Evolutionary conservation across 208 protist species (phyloP), one percentile per base, ranked within the genome.

Genomic region (Leishmania braziliensis): DNA sequence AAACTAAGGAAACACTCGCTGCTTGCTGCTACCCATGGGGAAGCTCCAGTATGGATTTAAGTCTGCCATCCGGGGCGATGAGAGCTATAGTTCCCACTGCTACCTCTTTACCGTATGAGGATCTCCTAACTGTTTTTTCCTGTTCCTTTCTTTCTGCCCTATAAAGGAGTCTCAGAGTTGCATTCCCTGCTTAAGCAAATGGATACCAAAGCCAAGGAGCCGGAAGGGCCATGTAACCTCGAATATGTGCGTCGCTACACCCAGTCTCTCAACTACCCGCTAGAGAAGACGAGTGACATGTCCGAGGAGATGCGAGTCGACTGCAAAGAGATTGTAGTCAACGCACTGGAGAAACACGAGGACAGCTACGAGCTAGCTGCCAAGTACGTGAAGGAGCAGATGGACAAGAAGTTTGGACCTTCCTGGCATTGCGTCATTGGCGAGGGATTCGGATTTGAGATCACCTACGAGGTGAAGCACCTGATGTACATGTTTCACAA

Each of bases 401-500:
- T 99, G 96, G 97, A 99, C 85, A 98, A 98, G 80, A 98, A 99
- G 85, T 99, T 96, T 81, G 97, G 97, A 46, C 85, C 92, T 14
- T 95, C 91, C 5, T 99, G 97, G 97, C 93, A 98, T 78, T 98
- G 95, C 60, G 91, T 99, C n/a, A 98, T 99, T 63, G 98, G 98
- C 16, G 93, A 98, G 77, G 97, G 97, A 20, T 99, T 98, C 72
- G 96, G 95, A 8, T 99, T 98, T 81, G 92, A 97, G 77, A 98
- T 99, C 60, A 97, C 93, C 18, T 97, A 98, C 76, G 95, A 99
- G 84, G 90, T 97, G 88, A 98, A 98, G 84, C 95, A 98, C 58
- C 86, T 98, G 8, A 94, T 99, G 87, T 98, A 98, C 86, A 97
- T 99, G 94, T 99, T 96, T 79, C 95, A 98, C 86, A 95, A 92